These are phyloP conservation scores for Podaxis sp. DNA, from an alignment of 768 basidiomycete species.

Conservation along the genomic window DNA sequence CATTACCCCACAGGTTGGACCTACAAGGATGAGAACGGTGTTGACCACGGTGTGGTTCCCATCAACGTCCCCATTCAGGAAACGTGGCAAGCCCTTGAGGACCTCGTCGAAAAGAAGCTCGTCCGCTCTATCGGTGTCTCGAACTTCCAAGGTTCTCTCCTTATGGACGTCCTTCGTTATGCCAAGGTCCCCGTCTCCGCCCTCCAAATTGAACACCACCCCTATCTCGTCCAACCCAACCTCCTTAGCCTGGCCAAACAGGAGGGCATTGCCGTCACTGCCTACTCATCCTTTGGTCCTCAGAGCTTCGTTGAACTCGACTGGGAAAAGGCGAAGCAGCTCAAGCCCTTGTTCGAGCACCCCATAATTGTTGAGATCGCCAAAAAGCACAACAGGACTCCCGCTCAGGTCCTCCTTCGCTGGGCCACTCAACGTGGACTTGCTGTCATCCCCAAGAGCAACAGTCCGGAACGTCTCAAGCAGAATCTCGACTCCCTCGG, in stretches of 20 bases:
- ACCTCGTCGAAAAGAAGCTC: slow-evolving; percentile 64
- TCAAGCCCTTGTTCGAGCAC: slow-evolving; percentile 50
- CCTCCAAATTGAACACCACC: slow-evolving; percentile 71
- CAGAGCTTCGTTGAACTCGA: slow-evolving; percentile 63
- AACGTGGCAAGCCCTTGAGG: slow-evolving; percentile 84
- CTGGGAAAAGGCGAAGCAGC: slow-evolving; percentile 48
- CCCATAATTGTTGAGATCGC: slow-evolving; percentile 41
- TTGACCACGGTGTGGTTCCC: slow-evolving; percentile 45
- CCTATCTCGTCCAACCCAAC: slow-evolving; percentile 60
- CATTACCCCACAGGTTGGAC: slow-evolving; percentile 84
- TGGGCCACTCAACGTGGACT: slow-evolving; percentile 77
- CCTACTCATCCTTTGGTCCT: slow-evolving; percentile 46
- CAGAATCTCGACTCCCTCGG: slow-evolving; percentile 42
- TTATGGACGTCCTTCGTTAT: slow-evolving; percentile 76
- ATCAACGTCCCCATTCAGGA: slow-evolving; percentile 70
- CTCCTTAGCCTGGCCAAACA: slow-evolving; percentile 50
- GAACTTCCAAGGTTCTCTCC: slow-evolving; percentile 68
- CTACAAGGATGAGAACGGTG: slow-evolving; percentile 42
- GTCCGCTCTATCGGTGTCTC: slow-evolving; percentile 77
- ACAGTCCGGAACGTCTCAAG: slow-evolving; percentile 37
- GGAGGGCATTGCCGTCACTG: slow-evolving; percentile 59
- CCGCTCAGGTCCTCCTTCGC: slow-evolving; percentile 70
- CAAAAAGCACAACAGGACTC: slow-evolving; percentile 43
- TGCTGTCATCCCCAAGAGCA: slow-evolving; percentile 74
- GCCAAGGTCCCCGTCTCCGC: slow-evolving; percentile 68